These are phyloP conservation scores for Didymella pinodella DNA, from an alignment of 2,329 filamentous ascomycete species.

Conservation along the genomic window DNA sequence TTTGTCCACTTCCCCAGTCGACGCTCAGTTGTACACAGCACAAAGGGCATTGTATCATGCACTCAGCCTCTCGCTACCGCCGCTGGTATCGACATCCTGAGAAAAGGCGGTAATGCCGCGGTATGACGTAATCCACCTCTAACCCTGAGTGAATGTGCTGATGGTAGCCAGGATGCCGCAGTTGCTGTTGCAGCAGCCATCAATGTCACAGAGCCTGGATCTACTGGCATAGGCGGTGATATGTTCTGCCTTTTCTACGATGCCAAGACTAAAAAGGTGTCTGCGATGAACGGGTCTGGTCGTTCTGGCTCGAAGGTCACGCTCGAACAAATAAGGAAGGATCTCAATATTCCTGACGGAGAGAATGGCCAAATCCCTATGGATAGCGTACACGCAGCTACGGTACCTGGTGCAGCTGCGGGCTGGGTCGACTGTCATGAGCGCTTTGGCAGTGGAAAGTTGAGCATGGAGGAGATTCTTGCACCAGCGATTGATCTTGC, in stretches of 20 bases:
- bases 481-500: constrained; percentile 83
- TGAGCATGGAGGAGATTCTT: constrained; percentile 79
- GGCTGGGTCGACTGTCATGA: constrained; percentile 93
- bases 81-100: constrained; percentile 85
- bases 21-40: constrained; percentile 91
- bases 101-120: constrained; percentile 89
- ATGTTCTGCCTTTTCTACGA: constrained; percentile 97
- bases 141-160: constrained; percentile 4
- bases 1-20: constrained; percentile 77
- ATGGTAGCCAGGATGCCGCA: constrained; percentile 80
- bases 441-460: constrained; percentile 85
- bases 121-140: constrained; percentile 62
- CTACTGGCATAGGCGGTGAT: constrained; percentile 94
- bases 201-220: constrained; percentile 91
- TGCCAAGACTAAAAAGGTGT: constrained; percentile 80
- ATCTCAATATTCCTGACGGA: constrained; percentile 70
- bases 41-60: constrained; percentile 87
- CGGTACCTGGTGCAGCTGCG: constrained; percentile 87
- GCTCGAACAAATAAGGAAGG: constrained; percentile 73
- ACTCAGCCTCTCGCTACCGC: constrained; percentile 89
- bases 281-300: constrained; percentile 92
- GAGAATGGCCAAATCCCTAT: constrained; percentile 71
- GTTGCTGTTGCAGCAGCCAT: constrained; percentile 91
- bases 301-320: constrained; percentile 74
- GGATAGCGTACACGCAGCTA: constrained; percentile 79